A percentile compares a stretch with the other conserved stretches of the same genome.
These are phyloP conservation scores for Gryganskiella cystojenkinii DNA, from an alignment of 192 early-diverging fungal genomes.

Conservation along the genomic window DNA sequence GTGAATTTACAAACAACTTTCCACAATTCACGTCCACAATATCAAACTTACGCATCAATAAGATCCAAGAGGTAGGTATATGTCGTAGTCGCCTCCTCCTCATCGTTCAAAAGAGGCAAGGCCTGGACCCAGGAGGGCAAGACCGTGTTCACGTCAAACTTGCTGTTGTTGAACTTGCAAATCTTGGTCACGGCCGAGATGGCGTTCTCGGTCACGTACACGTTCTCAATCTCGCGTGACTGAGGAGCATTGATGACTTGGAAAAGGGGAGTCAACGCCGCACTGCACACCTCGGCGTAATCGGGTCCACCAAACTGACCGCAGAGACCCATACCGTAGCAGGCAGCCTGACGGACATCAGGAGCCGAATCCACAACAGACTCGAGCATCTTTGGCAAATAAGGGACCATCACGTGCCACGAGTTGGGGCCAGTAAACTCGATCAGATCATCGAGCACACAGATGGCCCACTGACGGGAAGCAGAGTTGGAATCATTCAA, in stretches of 20 bases:
- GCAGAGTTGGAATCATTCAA: conserved; percentile 71
- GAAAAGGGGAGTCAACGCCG: conserved; percentile 83
- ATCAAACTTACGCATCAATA: conserved; percentile 62
- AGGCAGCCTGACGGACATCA: conserved; percentile 93
- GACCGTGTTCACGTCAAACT: conserved; percentile 71
- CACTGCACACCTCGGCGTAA: conserved; percentile 78
- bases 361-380: conserved; percentile 63
- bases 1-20: background rate
- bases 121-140: conserved; percentile 79
- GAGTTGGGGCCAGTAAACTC: conserved; percentile 87
- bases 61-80: conserved; percentile 85
- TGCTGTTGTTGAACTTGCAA: conserved; percentile 69
- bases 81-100: conserved; percentile 83
- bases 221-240: conserved; percentile 76
- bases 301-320: conserved; percentile 89
- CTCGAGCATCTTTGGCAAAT: conserved; percentile 71
- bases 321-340: conserved; percentile 94
- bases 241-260: conserved; percentile 71
- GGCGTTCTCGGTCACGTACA: conserved; percentile 93
- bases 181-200: conserved; percentile 94
- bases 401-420: conserved; percentile 70
- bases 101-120: conserved; percentile 89
- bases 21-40: background rate
- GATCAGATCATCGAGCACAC: conserved; percentile 92
- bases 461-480: conserved; percentile 92